A percentile compares a stretch with the other conserved stretches of the same genome.
Evolutionary conservation across 495 filamentous ascomycete species (phyloP).

Genomic region (Viridothelium virens): DNA sequence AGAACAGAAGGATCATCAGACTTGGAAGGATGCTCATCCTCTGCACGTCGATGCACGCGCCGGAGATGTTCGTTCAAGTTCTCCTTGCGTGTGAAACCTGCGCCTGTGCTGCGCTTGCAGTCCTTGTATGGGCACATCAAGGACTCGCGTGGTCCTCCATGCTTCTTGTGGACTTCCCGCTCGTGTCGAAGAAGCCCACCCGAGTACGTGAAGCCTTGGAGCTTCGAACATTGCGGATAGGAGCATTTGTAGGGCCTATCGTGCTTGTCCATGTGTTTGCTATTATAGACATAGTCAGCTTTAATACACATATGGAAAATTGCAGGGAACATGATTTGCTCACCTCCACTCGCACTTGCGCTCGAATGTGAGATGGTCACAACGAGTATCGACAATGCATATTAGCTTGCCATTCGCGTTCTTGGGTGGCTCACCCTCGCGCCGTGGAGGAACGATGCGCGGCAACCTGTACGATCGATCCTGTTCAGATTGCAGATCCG

Average conservation of each 20-base stretch:
- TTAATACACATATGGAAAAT: background rate
- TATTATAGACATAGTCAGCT: slow-evolving; percentile 27
- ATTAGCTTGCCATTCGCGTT: slow-evolving; percentile 62
- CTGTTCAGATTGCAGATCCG: slow-evolving; percentile 15
- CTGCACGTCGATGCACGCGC: slow-evolving; percentile 48
- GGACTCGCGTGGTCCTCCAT: slow-evolving; percentile 71
- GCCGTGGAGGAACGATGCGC: slow-evolving; percentile 16
- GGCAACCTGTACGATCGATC: slow-evolving; percentile 6
- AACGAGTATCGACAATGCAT: slow-evolving; percentile 55
- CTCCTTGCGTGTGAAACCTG: slow-evolving; percentile 78
- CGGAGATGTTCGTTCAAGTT: slow-evolving; percentile 84
- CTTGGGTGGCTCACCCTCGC: slow-evolving; percentile 48
- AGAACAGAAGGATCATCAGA: background rate
- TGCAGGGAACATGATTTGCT: slow-evolving; percentile 35
- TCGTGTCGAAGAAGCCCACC: slow-evolving; percentile 82
- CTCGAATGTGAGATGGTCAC: slow-evolving; percentile 54
- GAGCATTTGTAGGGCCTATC: slow-evolving; percentile 81
- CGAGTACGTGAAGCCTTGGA: slow-evolving; percentile 88
- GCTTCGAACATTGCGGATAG: slow-evolving; percentile 70
- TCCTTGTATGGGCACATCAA: slow-evolving; percentile 69
- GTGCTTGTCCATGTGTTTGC: slow-evolving; percentile 97
- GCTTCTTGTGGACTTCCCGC: slow-evolving; percentile 81
- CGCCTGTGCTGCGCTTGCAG: slow-evolving; percentile 69
- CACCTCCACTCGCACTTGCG: slow-evolving; percentile 91
- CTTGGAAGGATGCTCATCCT: background rate